A percentile compares a stretch with the other conserved stretches of the same genome.
Evolutionary conservation across 192 early-diverging fungal genomes (phyloP).

Genomic region (Linderina pennispora): DNA sequence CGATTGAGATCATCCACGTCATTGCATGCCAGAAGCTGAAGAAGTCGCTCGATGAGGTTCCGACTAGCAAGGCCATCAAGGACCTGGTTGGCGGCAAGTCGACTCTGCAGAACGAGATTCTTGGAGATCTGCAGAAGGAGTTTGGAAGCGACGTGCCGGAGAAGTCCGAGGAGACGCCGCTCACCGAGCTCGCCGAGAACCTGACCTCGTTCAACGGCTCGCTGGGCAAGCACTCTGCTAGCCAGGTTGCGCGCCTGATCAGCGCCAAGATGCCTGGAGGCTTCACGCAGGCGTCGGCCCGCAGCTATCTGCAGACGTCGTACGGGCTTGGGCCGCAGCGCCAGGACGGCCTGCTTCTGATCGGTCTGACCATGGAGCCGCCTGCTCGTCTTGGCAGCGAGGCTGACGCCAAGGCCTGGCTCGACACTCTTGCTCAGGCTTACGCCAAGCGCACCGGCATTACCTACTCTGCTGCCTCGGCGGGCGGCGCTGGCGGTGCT

Average conservation of each 20-base stretch:
- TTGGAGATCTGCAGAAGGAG: conserved; percentile 87
- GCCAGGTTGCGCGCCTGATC: conserved; percentile 70
- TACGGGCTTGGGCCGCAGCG: conserved; percentile 81
- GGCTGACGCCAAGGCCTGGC: conserved; percentile 84
- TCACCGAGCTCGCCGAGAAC: conserved; percentile 70
- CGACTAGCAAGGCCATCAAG: conserved; percentile 59
- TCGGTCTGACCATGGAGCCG: conserved; percentile 79
- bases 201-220: conserved; percentile 56
- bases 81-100: conserved; percentile 95
- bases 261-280: conserved; percentile 87
- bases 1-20: conserved; percentile 73
- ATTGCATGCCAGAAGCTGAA: conserved; percentile 92
- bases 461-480: conserved; percentile 53
- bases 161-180: conserved; percentile 83
- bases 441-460: conserved; percentile 79
- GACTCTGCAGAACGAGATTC: conserved; percentile 90
- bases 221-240: conserved; percentile 74
- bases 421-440: conserved; percentile 65
- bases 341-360: conserved; percentile 72
- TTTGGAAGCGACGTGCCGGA: conserved; percentile 78
- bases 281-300: conserved; percentile 72
- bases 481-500: conserved; percentile 48
- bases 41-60: conserved; percentile 78
- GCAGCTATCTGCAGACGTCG: conserved; percentile 64
- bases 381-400: conserved; percentile 71